These are phyloP conservation scores for Hygrocybe coccinea DNA, from an alignment of 768 basidiomycete genomes.

Conservation along the genomic window DNA sequence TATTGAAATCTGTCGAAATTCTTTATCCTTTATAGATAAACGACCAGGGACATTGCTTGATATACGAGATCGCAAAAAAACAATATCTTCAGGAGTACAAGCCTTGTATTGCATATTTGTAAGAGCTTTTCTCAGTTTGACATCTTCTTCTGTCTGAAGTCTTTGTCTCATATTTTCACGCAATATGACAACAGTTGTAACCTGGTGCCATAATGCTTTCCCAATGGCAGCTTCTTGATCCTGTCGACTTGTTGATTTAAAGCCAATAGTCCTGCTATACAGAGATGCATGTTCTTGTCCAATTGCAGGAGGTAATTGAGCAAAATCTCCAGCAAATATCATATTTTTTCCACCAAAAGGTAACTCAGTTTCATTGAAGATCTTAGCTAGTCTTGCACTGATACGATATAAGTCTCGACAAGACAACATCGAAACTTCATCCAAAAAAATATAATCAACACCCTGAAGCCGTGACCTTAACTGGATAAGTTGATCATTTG, in stretches of 20 bases:
- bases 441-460: conserved; percentile 35
- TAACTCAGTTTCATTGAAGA: conserved; percentile 11
- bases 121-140: conserved; percentile 22
- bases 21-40: conserved; percentile 10
- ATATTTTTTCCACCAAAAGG: conserved; percentile 35
- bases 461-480: conserved; percentile 12
- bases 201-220: conserved; percentile 21
- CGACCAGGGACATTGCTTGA: conserved; percentile 5
- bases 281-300: conserved; percentile 16
- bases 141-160: conserved; percentile 22
- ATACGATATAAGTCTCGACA: conserved; percentile 30
- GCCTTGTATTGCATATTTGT: conserved; percentile 30
- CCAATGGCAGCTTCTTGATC: conserved; percentile 11
- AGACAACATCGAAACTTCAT: conserved; percentile 41
- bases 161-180: conserved; percentile 30
- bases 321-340: conserved; percentile 39
- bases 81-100: conserved; percentile 32
- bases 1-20: conserved; percentile 29
- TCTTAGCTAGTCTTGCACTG: conserved; percentile 19
- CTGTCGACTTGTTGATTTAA: neutral
- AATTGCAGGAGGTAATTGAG: conserved; percentile 23
- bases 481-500: conserved; percentile 2
- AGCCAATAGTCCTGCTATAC: conserved; percentile 10
- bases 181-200: conserved; percentile 9
- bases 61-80: conserved; percentile 22